Evolutionary conservation across 352 stramenopile genomes (phyloP), one percentile per base, ranked within the genome.

Genomic region (Phytophthora pinifolia): DNA sequence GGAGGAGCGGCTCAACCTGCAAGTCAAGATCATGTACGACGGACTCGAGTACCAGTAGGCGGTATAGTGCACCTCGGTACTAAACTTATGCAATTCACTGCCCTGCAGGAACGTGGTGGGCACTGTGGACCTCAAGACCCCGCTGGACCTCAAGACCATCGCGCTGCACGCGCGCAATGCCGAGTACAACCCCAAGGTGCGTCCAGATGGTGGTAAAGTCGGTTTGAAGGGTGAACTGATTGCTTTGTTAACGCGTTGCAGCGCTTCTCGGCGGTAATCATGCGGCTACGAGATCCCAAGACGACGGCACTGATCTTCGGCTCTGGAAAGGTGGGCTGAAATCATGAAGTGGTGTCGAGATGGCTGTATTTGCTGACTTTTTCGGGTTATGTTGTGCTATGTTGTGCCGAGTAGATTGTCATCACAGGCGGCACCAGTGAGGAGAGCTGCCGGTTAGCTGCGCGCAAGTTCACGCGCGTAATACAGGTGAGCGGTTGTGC

Each of bases 131-230:
- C 67, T 99, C 12, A 94, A 97, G 47, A 95, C 92, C 27, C 81
- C 78, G 29, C 74, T 99, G 15, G 96, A 99, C 65, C 83, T 99
- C 18, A 98, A 98, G 72, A 97, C 90, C 41, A 98, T 99, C 54
- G 95, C 97, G 31, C 70, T 98, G 17, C 93, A 98, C 55, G 96
- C 96, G 38, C 89, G 97, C 14, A 99, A 99, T 60, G 98, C 97
- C 6, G 98, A 99, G 77, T 99, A 99, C 74, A 99, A 99, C 74
- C 97, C 98, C 9, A 97, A 97, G 79, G 88, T 96, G 42, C n/a
- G 29, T 12, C 0, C 13, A 9, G n/a, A 22, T 4, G 9, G 17
- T 45, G 22, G 14, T 20, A 10, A 42, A 2, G 1, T 36, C 29
- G 4, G 22, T 27, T 27, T 54, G 34, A 51, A 14, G 13, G 29